Evolutionary conservation across 768 basidiomycete genomes (phyloP).

Genomic region (Mycena leptocephala): DNA sequence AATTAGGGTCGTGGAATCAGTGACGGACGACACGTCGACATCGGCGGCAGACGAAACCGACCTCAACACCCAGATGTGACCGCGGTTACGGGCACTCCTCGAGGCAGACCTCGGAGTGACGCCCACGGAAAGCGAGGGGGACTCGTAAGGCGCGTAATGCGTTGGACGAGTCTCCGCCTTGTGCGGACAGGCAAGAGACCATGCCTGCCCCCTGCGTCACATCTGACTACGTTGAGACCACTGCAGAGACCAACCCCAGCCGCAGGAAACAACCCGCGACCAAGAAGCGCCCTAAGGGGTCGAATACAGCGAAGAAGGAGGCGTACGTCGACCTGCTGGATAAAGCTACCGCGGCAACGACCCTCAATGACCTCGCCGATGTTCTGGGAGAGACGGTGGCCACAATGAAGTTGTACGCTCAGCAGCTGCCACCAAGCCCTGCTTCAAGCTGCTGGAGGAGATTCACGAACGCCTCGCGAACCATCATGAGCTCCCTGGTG

Average conservation of each 20-base stretch:
- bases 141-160: background rate
- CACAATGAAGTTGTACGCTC: background rate
- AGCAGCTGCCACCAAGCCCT: background rate
- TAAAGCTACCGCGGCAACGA: too few relatives aligned
- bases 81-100: background rate
- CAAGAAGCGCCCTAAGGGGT: too few relatives aligned
- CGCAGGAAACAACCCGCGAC: background rate
- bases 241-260: background rate
- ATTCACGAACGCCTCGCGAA: background rate
- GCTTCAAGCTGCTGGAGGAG: background rate
- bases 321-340: too few relatives aligned
- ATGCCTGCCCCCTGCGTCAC: background rate
- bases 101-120: background rate
- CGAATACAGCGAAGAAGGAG: too few relatives aligned
- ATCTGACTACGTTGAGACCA: background rate
- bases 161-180: conserved; percentile 10
- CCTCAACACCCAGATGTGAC: conserved; percentile 20
- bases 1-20: too few relatives aligned
- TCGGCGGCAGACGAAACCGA: background rate
- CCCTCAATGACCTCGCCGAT: background rate
- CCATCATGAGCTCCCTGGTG: background rate
- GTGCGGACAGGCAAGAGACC: conserved; percentile 2
- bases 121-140: conserved; percentile 18
- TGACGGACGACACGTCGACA: too few relatives aligned
- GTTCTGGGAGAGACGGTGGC: background rate